Evolutionary conservation across 2,329 filamentous ascomycete genomes (phyloP).

Genomic region (Venturia oleaginea): DNA sequence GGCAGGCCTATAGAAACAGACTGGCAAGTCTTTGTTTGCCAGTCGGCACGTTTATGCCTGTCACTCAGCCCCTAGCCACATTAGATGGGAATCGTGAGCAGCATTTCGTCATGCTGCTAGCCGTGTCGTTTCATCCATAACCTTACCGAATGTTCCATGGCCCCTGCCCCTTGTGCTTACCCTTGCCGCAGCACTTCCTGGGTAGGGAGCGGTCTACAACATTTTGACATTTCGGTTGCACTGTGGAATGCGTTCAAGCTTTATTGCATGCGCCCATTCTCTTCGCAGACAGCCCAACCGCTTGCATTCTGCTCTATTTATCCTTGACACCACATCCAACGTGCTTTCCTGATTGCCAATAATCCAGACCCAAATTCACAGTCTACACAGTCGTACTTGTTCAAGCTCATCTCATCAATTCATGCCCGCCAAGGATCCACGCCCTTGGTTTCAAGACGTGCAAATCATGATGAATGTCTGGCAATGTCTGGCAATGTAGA

Average conservation of each 20-base stretch:
- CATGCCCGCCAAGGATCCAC: no score
- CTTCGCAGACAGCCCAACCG: no score
- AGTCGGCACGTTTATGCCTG: not conserved
- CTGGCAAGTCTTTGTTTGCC: not conserved
- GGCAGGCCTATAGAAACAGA: not conserved
- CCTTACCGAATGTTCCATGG: not conserved
- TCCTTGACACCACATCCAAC: no score
- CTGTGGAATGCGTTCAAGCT: not conserved
- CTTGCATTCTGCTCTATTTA: no score
- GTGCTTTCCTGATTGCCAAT: no score
- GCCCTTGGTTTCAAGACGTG: no score
- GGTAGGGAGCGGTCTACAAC: not conserved
- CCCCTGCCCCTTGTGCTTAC: not conserved
- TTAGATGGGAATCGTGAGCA: constrained; percentile 3
- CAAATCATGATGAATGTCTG: no score
- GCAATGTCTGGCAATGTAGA: no score
- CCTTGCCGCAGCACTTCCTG: not conserved
- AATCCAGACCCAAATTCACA: no score
- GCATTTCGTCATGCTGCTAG: constrained; percentile 6
- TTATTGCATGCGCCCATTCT: no score
- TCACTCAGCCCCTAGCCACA: not conserved
- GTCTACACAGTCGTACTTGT: no score
- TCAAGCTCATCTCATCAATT: no score
- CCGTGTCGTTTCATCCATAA: not conserved
- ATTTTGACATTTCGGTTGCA: not conserved